These are phyloP conservation scores for Myrica gale DNA, from an alignment of 306 rosid genomes.

Conservation along the genomic window DNA sequence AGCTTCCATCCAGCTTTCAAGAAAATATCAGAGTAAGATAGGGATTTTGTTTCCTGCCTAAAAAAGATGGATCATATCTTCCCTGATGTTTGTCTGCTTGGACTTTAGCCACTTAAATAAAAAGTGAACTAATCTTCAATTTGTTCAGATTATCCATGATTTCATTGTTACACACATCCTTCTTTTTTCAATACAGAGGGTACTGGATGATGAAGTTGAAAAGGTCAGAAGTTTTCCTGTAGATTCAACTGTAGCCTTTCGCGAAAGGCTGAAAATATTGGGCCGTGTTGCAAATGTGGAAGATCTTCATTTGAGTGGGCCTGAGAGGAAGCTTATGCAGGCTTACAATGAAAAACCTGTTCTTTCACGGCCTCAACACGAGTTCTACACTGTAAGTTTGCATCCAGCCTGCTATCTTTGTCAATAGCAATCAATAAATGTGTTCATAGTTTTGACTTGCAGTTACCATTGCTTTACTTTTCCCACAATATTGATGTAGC, in stretches of 20 bases:
- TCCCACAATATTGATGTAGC: too few relatives aligned
- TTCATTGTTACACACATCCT: conserved; percentile 6
- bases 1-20: conserved; percentile 76
- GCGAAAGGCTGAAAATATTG: conserved; percentile 90
- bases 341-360: conserved; percentile 99
- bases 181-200: conserved; percentile 45
- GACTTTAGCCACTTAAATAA: neutral
- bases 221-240: conserved; percentile 88
- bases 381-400: conserved; percentile 67
- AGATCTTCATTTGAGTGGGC: conserved; percentile 77
- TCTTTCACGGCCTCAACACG: conserved; percentile 97
- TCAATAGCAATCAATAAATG: neutral
- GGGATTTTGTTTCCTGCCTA: conserved; percentile 7
- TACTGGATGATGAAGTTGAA: conserved; percentile 89
- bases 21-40: conserved; percentile 80
- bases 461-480: too few relatives aligned
- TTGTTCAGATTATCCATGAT: neutral
- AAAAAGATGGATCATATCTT: neutral
- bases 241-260: conserved; percentile 63
- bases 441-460: neutral
- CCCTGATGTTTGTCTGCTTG: neutral
- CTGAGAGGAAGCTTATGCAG: conserved; percentile 89
- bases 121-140: neutral
- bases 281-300: conserved; percentile 87
- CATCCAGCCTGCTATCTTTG: conserved; percentile 8